Evolutionary conservation across 495 filamentous ascomycete species (phyloP).

Genomic region (Daldinia caldariorum): DNA sequence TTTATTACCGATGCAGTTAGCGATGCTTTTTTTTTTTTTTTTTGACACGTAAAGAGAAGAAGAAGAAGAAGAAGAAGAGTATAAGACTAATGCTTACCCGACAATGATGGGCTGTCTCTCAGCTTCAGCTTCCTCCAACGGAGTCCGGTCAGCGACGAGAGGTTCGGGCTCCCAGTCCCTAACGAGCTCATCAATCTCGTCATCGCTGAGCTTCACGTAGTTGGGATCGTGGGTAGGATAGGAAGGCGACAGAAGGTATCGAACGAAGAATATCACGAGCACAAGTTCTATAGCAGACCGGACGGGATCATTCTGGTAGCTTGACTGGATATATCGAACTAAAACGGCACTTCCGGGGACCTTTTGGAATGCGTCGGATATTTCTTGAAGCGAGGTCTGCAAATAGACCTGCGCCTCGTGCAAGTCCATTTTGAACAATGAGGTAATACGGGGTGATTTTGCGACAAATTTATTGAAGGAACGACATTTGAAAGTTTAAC

Average conservation of each 20-base stretch:
- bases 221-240: slow-evolving; percentile 89
- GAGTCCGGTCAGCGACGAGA: slow-evolving; percentile 75
- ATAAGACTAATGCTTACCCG: slow-evolving; percentile 71
- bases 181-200: slow-evolving; percentile 97
- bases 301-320: slow-evolving; percentile 96
- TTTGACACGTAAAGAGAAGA: not conserved
- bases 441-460: not conserved
- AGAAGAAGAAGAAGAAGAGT: too few species aligned
- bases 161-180: slow-evolving; percentile 98
- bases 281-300: slow-evolving; percentile 93
- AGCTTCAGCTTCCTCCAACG: slow-evolving; percentile 80
- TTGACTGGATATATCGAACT: slow-evolving; percentile 92
- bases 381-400: slow-evolving; percentile 69
- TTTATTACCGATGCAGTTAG: slow-evolving; percentile 50
- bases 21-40: not conserved
- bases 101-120: slow-evolving; percentile 88
- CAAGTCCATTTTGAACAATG: slow-evolving; percentile 73
- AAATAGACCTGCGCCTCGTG: slow-evolving; percentile 80
- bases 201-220: slow-evolving; percentile 86
- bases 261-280: slow-evolving; percentile 92
- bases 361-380: slow-evolving; percentile 80
- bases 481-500: slow-evolving; percentile 14
- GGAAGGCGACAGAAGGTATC: slow-evolving; percentile 88
- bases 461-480: slow-evolving; percentile 8
- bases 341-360: slow-evolving; percentile 94